Evolutionary conservation across 2,329 filamentous ascomycete species (phyloP).

Genomic region (Pseudonectria foliicola): DNA sequence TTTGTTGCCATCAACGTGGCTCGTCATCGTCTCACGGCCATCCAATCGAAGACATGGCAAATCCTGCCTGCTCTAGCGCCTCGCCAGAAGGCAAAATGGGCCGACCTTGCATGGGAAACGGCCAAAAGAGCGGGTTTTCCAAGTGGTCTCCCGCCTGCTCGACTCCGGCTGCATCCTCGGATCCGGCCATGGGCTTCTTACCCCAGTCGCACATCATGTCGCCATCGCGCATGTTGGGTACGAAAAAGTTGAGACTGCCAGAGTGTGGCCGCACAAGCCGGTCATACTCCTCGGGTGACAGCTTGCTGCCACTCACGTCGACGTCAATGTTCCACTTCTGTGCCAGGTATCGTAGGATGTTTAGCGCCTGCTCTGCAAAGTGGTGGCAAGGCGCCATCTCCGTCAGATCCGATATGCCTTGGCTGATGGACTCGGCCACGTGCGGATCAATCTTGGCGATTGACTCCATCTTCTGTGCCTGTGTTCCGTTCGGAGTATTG

Average conservation of each 20-base stretch:
- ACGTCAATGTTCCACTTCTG: slow-evolving; percentile 53
- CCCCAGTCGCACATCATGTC: slow-evolving; percentile 46
- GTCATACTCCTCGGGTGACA: slow-evolving; percentile 30
- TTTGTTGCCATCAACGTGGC: no score
- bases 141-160: slow-evolving; percentile 29
- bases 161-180: slow-evolving; percentile 8
- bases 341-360: slow-evolving; percentile 51
- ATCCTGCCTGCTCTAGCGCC: slow-evolving; percentile 45
- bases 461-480: slow-evolving; percentile 25
- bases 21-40: no score
- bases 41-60: slow-evolving; percentile 27
- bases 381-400: slow-evolving; percentile 57
- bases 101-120: slow-evolving; percentile 53
- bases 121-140: slow-evolving; percentile 53
- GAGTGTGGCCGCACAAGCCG: slow-evolving; percentile 40
- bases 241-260: slow-evolving; percentile 50
- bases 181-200: slow-evolving; percentile 8
- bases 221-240: slow-evolving; percentile 39
- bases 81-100: slow-evolving; percentile 44
- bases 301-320: slow-evolving; percentile 29
- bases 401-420: slow-evolving; percentile 49
- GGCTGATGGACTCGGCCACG: slow-evolving; percentile 39
- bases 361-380: slow-evolving; percentile 53
- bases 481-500: slow-evolving; percentile 10
- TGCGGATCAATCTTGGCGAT: slow-evolving; percentile 30